A percentile compares a stretch with the other conserved stretches of the same genome.
Conservation (phyloP, 1,284 basidiomycete genomes). For the Peniophora sp. region DNA sequence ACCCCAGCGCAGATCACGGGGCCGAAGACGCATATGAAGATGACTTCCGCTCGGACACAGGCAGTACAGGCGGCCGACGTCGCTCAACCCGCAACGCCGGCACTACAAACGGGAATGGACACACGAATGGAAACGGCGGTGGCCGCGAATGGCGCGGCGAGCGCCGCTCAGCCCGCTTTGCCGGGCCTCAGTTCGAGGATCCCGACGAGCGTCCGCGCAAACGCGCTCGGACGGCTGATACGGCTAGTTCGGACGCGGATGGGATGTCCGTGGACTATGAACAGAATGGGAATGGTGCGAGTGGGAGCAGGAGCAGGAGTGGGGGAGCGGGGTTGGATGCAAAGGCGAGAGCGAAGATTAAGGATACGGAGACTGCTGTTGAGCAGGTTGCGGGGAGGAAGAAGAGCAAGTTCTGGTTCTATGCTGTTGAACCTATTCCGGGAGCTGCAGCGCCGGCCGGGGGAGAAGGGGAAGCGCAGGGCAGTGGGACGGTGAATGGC, state of each 20-base stretch:
- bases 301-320: conserved; percentile 28
- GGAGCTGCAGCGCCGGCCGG: conserved; percentile 11
- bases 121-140: conserved; percentile 30
- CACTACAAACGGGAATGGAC: conserved; percentile 39
- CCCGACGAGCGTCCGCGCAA: conserved; percentile 35
- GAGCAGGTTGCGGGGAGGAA: conserved; percentile 70
- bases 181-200: conserved; percentile 41
- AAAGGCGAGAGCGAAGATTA: conserved; percentile 36
- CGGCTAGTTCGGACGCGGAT: conserved; percentile 37
- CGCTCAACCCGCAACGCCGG: conserved; percentile 51
- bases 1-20: conserved; percentile 8
- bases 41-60: conserved; percentile 29
- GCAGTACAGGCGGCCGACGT: conserved; percentile 34
- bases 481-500: background rate
- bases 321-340: conserved; percentile 35
- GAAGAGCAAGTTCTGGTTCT: conserved; percentile 76
- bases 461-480: conserved; percentile 4
- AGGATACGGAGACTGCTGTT: conserved; percentile 59
- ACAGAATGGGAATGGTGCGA: conserved; percentile 14
- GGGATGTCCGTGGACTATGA: conserved; percentile 3
- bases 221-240: conserved; percentile 66
- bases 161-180: conserved; percentile 62
- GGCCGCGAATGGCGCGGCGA: conserved; percentile 56
- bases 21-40: conserved; percentile 38
- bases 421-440: conserved; percentile 63